Evolutionary conservation across 2,329 filamentous ascomycete species (phyloP).

Genomic region (Macrophomina tecta): DNA sequence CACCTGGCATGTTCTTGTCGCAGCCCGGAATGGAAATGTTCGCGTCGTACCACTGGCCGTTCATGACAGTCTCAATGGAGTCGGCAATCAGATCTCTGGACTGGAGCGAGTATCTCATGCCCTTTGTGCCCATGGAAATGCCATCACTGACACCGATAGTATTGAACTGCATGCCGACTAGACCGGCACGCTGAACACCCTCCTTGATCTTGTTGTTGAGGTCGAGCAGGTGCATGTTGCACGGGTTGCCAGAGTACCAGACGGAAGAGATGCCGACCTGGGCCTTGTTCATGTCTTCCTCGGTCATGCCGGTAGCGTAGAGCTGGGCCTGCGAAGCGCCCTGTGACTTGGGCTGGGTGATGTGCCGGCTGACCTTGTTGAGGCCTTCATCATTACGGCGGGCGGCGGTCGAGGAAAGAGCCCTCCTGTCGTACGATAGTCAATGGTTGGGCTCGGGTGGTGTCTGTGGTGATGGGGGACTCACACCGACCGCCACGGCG

Average conservation of each 20-base stretch:
- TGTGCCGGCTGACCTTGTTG: constrained; percentile 81
- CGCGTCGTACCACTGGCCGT: constrained; percentile 97
- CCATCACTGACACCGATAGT: constrained; percentile 97
- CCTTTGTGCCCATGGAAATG: constrained; percentile 97
- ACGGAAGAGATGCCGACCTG: constrained; percentile 98
- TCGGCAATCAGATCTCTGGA: constrained; percentile 97
- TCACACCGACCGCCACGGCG: constrained; percentile 26
- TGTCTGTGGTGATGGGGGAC: constrained; percentile 1
- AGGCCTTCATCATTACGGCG: constrained; percentile 44
- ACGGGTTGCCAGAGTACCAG: constrained; percentile 98
- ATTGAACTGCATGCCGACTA: constrained; percentile 97
- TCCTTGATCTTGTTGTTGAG: constrained; percentile 80
- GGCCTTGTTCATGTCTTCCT: constrained; percentile 91
- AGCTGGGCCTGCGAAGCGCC: constrained; percentile 99
- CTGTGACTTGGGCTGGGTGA: constrained; percentile 98
- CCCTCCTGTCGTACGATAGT: constrained; percentile 20
- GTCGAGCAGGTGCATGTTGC: constrained; percentile 98
- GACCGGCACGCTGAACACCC: constrained; percentile 74
- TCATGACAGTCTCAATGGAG: constrained; percentile 98
- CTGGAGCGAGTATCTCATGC: constrained; percentile 95
- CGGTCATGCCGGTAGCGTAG: constrained; percentile 88
- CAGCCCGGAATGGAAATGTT: constrained; percentile 97
- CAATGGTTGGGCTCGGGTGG: constrained; percentile 7
- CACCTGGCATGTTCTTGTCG: constrained; percentile 95
- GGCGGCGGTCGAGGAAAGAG: constrained; percentile 33